Evolutionary conservation across 1,284 basidiomycete species (phyloP).

Genomic region (Rhizopogon hawkerae): DNA sequence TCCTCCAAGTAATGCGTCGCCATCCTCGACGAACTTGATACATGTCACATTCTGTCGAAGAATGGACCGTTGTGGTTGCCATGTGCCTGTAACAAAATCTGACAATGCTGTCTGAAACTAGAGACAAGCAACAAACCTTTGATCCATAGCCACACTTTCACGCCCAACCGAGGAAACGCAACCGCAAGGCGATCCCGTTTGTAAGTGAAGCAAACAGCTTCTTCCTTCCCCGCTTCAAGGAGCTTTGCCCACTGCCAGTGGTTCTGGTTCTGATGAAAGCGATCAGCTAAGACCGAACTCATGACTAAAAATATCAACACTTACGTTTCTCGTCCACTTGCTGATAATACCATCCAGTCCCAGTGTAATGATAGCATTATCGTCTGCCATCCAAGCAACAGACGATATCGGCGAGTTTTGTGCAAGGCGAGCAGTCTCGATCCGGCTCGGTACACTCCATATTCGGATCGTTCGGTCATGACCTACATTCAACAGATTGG

Average conservation of each 20-base stretch:
- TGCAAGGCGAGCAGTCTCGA: slow-evolving; percentile 29
- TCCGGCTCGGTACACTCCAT: slow-evolving; percentile 29
- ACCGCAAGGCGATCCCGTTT: slow-evolving; percentile 50
- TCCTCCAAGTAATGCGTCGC: slow-evolving; percentile 54
- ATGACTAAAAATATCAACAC: slow-evolving; percentile 14
- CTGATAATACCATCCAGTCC: slow-evolving; percentile 48
- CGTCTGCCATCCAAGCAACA: slow-evolving; percentile 49
- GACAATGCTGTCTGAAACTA: not conserved
- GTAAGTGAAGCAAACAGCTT: slow-evolving; percentile 47
- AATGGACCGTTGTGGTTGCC: slow-evolving; percentile 53
- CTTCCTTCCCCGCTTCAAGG: slow-evolving; percentile 38
- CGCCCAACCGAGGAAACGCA: slow-evolving; percentile 46
- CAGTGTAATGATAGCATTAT: slow-evolving; percentile 45
- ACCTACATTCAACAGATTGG: slow-evolving; percentile 25
- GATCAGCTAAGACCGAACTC: not conserved
- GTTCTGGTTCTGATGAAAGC: slow-evolving; percentile 33
- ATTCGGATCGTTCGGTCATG: slow-evolving; percentile 51
- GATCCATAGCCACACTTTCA: slow-evolving; percentile 56
- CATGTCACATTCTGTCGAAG: slow-evolving; percentile 51
- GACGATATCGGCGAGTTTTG: slow-evolving; percentile 36
- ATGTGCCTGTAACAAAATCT: slow-evolving; percentile 34
- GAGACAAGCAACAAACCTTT: slow-evolving; percentile 33
- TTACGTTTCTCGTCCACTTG: slow-evolving; percentile 49
- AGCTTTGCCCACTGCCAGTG: slow-evolving; percentile 52
- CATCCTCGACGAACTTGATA: slow-evolving; percentile 53